Evolutionary conservation across 2,329 filamentous ascomycete species (phyloP), one percentile per base, ranked within the genome.

Genomic region (Colletotrichum sp.): DNA sequence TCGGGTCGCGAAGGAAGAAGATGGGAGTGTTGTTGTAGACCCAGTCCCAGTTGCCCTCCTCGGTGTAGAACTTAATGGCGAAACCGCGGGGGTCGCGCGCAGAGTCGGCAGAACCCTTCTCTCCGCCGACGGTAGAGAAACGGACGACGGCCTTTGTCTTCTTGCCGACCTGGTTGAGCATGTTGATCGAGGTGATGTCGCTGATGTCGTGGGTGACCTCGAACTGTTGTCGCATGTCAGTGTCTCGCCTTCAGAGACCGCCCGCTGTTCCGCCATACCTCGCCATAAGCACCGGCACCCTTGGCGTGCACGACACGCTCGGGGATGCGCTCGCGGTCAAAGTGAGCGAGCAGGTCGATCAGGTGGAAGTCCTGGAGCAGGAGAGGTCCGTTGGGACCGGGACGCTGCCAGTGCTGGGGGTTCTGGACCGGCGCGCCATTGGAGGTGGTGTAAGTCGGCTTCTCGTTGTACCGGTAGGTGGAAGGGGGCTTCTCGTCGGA

Each of bases 11-110:
- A 28, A 95, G 81, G 88, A 96, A 95, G 88, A 96, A 96, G 30
- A 95, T 89, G 2, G 94, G 94, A 0, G 93, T 95, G 85, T 95
- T 95, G 86, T 94, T 95, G 83, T 91, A 93, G 28, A 95, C 93
- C 88, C 92, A 92, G 82, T 95, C 93, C 90, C 91, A 94, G 59
- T 86, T 95, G 65, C 93, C 93, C 81, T 95, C 90, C 10, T 93
- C 89, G 1, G 93, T 95, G 75, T 93, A 90, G 85, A 95, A 93
- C 85, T 95, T 95, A 80, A 94, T 67, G 2, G 93, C 89, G 80
- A 95, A 95, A 0, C 94, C 94, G 80, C 93, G 88, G 12, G 93
- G 93, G 79, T 96, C 94, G 75, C 94, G 91, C 36, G 93, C 93
- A 78, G 91, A 92, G 80, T 95, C 94, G 73, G 93, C 89, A 6